Percentiles rank a stretch among this genome's conserved stretches.
Conservation (phyloP, 2,329 filamentous ascomycete species). For the Aspergillus ibericus region DNA sequence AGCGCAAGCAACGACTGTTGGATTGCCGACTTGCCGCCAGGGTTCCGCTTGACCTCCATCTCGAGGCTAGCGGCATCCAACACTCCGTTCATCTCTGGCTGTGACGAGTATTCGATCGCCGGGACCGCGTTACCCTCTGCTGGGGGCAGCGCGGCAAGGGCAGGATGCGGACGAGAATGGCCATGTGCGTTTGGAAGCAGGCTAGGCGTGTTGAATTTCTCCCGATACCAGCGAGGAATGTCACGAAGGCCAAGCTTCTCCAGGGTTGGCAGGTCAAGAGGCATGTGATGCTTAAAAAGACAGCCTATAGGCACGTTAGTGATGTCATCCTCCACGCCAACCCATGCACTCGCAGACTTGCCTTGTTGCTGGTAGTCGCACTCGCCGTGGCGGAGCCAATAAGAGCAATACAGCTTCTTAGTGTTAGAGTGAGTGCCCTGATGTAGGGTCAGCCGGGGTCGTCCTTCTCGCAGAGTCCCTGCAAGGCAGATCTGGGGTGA, state of each 20-base stretch:
- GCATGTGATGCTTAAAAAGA: slow-evolving; percentile 90
- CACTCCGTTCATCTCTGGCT: slow-evolving; percentile 13
- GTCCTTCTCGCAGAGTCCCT: background rate
- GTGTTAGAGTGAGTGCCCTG: slow-evolving; percentile 13
- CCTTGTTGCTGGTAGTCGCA: slow-evolving; percentile 82
- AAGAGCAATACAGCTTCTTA: slow-evolving; percentile 79
- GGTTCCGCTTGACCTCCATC: slow-evolving; percentile 14
- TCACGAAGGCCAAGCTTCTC: slow-evolving; percentile 65
- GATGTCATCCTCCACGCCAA: background rate
- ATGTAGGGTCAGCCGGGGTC: slow-evolving; percentile 8
- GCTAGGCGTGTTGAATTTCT: slow-evolving; percentile 42
- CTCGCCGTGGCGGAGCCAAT: slow-evolving; percentile 83
- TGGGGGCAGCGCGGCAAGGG: slow-evolving; percentile 11
- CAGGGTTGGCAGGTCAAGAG: slow-evolving; percentile 65
- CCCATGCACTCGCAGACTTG: slow-evolving; percentile 15
- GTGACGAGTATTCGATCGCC: slow-evolving; percentile 20
- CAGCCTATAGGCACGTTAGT: slow-evolving; percentile 54
- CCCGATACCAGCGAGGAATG: slow-evolving; percentile 58
- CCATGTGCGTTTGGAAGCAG: slow-evolving; percentile 24
- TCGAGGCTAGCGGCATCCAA: slow-evolving; percentile 13
- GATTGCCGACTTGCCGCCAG: slow-evolving; percentile 3
- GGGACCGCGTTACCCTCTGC: slow-evolving; percentile 21
- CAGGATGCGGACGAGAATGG: slow-evolving; percentile 15
- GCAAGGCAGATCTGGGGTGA: background rate
- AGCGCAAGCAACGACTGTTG: slow-evolving; percentile 10